phyloP scores from a whole-genome alignment of 1,139 yeast species.

The Candida anutae region DNA sequence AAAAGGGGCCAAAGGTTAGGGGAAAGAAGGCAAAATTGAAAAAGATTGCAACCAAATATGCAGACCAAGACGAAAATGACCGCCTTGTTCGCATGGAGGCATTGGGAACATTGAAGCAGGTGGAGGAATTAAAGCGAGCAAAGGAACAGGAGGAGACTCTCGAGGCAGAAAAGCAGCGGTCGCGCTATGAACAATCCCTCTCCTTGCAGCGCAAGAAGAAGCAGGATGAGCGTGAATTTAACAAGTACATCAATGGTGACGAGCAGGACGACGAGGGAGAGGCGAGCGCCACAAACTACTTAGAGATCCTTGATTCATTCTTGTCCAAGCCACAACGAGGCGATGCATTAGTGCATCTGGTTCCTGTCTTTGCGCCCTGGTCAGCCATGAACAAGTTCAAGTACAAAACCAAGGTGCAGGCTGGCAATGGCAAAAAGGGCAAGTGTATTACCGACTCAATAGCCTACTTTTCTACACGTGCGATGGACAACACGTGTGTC shows the following conservation, averaged over 20 bases:
- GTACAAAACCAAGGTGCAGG: slow-evolving; percentile 78
- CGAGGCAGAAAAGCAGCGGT: slow-evolving; percentile 19
- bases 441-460: slow-evolving; percentile 70
- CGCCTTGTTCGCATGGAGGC: slow-evolving; percentile 65
- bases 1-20: slow-evolving; percentile 38
- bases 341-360: slow-evolving; percentile 47
- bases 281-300: slow-evolving; percentile 22
- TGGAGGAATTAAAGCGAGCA: slow-evolving; percentile 31
- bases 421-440: slow-evolving; percentile 86
- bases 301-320: slow-evolving; percentile 34
- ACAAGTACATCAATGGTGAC: slow-evolving; percentile 35
- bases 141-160: slow-evolving; percentile 15
- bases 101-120: slow-evolving; percentile 74
- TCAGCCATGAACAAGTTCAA: slow-evolving; percentile 62
- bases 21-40: slow-evolving; percentile 82
- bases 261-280: slow-evolving; percentile 25
- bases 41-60: slow-evolving; percentile 77
- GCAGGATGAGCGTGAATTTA: slow-evolving; percentile 39
- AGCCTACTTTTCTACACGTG: slow-evolving; percentile 49
- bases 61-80: slow-evolving; percentile 90
- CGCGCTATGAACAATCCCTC: slow-evolving; percentile 11
- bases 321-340: slow-evolving; percentile 34
- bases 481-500: slow-evolving; percentile 38
- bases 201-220: slow-evolving; percentile 10
- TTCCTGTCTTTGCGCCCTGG: slow-evolving; percentile 96